Evolutionary conservation across 139 green algal genomes (phyloP), one percentile per base, ranked within the genome.

Genomic region (Zygnema circumcarinatum): DNA sequence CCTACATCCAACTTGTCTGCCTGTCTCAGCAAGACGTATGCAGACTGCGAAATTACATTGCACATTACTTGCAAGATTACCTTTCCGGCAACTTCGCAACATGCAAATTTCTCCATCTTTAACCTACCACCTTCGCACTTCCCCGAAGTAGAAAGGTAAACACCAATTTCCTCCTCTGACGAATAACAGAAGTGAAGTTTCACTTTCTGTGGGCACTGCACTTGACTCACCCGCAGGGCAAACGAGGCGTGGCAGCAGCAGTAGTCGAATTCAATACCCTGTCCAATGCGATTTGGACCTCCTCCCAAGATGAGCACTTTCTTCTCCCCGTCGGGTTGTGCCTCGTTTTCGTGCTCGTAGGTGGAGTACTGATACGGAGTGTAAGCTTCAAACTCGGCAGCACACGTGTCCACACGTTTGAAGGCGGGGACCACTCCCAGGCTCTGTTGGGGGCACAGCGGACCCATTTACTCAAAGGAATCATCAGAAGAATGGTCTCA

Each of bases 241-340:
- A 98, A 99, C 1, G 96, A 97, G 2, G 97, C 97, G 86, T 99
- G 97, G 92, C 97, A 99, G 94, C 97, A 99, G 96, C 97, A 99
- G 95, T 99, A 99, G 92, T 99, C 97, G 74, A 99, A 99, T 93
- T 99, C 97, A 76, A 99, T 99, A 78, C 97, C 97, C 94, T 99
- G 97, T 69, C 97, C 97, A 84, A 99, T 99, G 86, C 97, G 94
- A 94, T 99, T 99, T 84, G 97, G 97, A 0, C 97, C 97, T n/a
- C 96, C 97, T 3, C 97, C 97, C 53, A 99, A 94, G 86, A 99
- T 99, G 40, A 99, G 94, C 74, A 99, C 95, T 90, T 96, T 94
- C 53, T 81, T 92, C 2, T 86, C 85, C 7, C 47, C 94, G 81
- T 92, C 96, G 54, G 96, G 90, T 7, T 92, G 86, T 72, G 89